Base-by-base conservation (phyloP, 805 yeast species). In the Torulaspora gathmanii region DNA sequence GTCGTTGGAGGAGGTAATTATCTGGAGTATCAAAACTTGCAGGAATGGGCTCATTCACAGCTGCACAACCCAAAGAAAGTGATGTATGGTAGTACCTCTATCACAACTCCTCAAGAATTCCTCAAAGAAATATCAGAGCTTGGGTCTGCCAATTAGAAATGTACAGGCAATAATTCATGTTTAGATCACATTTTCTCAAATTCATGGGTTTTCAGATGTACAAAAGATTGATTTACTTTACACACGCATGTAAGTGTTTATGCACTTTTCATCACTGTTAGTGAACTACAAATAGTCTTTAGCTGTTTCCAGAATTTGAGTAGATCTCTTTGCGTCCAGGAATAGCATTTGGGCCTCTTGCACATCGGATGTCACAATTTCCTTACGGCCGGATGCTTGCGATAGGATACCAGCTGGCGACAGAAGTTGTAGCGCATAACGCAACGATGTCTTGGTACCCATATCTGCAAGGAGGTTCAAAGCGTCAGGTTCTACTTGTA, bases 1-100 rank as follows among this genome's bases (percentile, higher is more conserved):
- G 87, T 90, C 42, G 90, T 93, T 45, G 99, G 99, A 20, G 99
- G 99, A 28, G 98, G 98, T 38, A 90, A 87, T 65, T 93, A 89
- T 63, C 70, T 86, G 51, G 99, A 93, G 69, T 93, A 91, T 63
- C 95, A 90, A 48, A 91, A 91, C 60, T 75, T 93, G 59, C 95
- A 87, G 65, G 96, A 90, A 64, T 90, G 96, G 95, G 78, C 80
- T 0, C 64, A 70, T 36, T 62, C 70, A 4, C 68, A 63, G 40
- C 59, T 68, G 37, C 72, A 69, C 39, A 65, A 61, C 35, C 63
- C 67, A 12, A 83, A 79, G 60, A 70, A 71, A 28, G 85, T 93
- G 26, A 78, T 85, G 17, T 91, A 93, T 64, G 99, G 99, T 22
- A 80, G 95, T 56, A 88, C 96, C 1, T 81, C 78, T 51, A 77